These are phyloP conservation scores for Penicillium silybi DNA, from an alignment of 495 filamentous ascomycete genomes.

Conservation along the genomic window DNA sequence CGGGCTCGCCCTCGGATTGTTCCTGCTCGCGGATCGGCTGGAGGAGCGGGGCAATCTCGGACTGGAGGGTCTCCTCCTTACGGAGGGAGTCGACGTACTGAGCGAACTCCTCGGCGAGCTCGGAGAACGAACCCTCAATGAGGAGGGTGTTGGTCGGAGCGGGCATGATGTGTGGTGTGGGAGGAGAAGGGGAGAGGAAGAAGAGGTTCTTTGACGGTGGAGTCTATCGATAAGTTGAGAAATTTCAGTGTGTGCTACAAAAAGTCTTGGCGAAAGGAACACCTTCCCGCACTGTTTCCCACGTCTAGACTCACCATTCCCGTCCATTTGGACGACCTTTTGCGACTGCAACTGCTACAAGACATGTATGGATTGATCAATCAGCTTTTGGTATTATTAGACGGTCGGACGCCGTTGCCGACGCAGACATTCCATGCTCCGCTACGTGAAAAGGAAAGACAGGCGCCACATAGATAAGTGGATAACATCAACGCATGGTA, in stretches of 20 bases:
- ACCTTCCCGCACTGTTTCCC: background rate
- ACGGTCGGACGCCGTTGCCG: constrained; percentile 2
- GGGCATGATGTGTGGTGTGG: constrained; percentile 41
- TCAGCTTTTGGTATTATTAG: background rate
- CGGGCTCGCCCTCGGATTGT: constrained; percentile 40
- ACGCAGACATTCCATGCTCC: constrained; percentile 6
- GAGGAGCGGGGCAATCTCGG: constrained; percentile 70
- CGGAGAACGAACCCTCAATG: constrained; percentile 86
- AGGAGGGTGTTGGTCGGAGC: constrained; percentile 62
- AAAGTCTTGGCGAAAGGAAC: constrained; percentile 42
- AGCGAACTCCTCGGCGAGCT: constrained; percentile 85
- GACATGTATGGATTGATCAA: background rate
- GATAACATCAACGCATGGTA: constrained; percentile 13
- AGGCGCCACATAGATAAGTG: constrained; percentile 18
- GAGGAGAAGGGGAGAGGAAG: constrained; percentile 23
- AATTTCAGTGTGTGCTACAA: constrained; percentile 47
- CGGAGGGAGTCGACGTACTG: constrained; percentile 69
- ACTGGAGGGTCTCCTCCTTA: constrained; percentile 55
- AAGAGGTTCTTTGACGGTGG: constrained; percentile 40
- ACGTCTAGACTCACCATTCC: background rate
- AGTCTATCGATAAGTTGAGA: constrained; percentile 42
- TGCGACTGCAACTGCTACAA: background rate
- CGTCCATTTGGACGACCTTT: background rate
- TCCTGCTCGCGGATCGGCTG: constrained; percentile 52
- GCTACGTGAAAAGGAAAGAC: constrained; percentile 19